phyloP scores from a whole-genome alignment of 257 asterid genomes.

The Primulina tabacum region DNA sequence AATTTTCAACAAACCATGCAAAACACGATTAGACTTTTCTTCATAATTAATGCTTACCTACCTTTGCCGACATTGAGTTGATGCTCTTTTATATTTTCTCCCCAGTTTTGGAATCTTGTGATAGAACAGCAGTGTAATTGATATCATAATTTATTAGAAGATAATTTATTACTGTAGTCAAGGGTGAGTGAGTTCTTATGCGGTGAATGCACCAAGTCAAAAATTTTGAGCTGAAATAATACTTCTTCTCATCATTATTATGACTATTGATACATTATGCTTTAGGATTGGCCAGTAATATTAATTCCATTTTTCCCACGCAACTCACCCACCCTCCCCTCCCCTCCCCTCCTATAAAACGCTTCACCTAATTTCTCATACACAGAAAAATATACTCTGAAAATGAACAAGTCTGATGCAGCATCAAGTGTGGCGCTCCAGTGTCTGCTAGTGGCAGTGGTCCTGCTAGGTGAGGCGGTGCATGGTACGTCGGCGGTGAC shows the following conservation, averaged over 20 bases:
- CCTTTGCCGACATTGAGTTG: neutral
- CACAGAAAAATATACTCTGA: neutral
- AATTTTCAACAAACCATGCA: too few species aligned
- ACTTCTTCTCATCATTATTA: too few species aligned
- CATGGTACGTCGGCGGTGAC: neutral
- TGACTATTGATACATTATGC: too few species aligned
- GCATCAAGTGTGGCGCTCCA: neutral
- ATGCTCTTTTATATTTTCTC: neutral
- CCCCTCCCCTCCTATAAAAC: slow-evolving; percentile 10
- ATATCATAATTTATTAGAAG: neutral
- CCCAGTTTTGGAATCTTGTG: slow-evolving; percentile 23
- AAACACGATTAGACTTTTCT: too few species aligned
- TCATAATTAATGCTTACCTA: too few species aligned
- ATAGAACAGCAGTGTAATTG: neutral
- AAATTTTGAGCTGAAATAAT: too few species aligned
- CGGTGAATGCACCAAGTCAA: neutral
- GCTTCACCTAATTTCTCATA: neutral
- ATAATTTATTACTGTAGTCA: neutral
- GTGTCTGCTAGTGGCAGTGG: slow-evolving; percentile 6
- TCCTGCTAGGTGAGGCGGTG: slow-evolving; percentile 12
- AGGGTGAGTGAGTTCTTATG: neutral
- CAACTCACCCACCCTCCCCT: neutral
- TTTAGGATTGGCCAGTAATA: too few species aligned
- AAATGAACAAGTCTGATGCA: neutral
- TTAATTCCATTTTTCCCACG: neutral